Conservation (phyloP, 805 yeast species). For the Grigorovia yakushimaensis region DNA sequence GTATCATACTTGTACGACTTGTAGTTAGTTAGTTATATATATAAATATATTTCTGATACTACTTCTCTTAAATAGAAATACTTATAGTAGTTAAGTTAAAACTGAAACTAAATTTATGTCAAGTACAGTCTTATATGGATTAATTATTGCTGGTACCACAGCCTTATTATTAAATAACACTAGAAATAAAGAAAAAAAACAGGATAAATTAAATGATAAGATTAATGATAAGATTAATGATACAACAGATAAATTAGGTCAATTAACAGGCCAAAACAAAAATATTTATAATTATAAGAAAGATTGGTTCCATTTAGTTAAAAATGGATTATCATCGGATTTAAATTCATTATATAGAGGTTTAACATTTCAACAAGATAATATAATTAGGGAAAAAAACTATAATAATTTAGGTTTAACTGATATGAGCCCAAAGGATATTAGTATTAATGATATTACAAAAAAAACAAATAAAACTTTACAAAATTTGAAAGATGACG, state of each 20-base stretch:
- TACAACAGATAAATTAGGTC: neutral
- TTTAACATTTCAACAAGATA: neutral
- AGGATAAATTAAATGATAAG: neutral
- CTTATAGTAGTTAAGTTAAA: no score
- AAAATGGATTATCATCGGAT: neutral
- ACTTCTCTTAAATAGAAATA: neutral
- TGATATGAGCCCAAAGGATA: neutral
- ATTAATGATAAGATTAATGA: neutral
- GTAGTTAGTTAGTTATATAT: no score
- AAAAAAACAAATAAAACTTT: neutral
- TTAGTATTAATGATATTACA: neutral
- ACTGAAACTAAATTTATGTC: neutral
- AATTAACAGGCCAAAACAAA: neutral
- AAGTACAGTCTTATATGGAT: neutral
- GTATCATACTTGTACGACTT: no score
- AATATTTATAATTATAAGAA: neutral
- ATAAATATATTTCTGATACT: neutral
- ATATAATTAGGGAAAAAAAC: neutral
- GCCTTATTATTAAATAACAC: neutral
- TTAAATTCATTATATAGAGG: neutral
- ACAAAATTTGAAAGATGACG: conserved; percentile 21
- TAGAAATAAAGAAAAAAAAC: neutral
- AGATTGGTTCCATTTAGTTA: neutral
- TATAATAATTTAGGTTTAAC: neutral
- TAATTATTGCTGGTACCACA: neutral